Conservation (phyloP, 345 rosid species). For the Camelina laxa region DNA sequence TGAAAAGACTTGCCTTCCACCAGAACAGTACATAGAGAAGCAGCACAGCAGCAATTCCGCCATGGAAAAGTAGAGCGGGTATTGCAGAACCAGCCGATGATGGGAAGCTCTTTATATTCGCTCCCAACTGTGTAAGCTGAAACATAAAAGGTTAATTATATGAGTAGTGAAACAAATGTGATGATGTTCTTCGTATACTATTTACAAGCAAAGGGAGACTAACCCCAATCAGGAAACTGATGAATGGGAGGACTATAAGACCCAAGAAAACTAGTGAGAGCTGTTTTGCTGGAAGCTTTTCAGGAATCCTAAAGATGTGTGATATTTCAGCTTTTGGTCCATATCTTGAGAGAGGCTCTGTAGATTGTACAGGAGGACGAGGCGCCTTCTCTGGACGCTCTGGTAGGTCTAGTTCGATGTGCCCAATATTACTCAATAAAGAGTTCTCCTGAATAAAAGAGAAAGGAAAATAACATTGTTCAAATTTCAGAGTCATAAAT, state of each 20-base stretch:
- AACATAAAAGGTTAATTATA: conserved; percentile 12
- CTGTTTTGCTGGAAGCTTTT: conserved; percentile 80
- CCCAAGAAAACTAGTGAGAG: conserved; percentile 89
- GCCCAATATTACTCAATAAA: conserved; percentile 66
- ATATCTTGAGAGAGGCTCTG: conserved; percentile 71
- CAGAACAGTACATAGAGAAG: conserved; percentile 88
- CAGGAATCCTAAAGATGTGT: conserved; percentile 88
- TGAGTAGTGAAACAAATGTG: neutral
- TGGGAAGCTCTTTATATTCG: conserved; percentile 90
- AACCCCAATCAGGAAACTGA: conserved; percentile 90
- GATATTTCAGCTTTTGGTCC: conserved; percentile 88
- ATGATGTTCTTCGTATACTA: neutral
- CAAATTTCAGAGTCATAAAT: neutral
- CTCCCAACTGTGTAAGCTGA: conserved; percentile 75
- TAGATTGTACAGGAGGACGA: conserved; percentile 66
- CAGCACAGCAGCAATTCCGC: conserved; percentile 85
- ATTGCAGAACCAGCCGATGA: conserved; percentile 64
- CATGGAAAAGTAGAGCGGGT: conserved; percentile 78
- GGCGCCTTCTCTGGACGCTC: conserved; percentile 92
- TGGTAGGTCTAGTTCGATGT: conserved; percentile 84
- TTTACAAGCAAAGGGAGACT: conserved; percentile 44
- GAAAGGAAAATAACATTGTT: conserved; percentile 15
- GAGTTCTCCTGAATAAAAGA: conserved; percentile 79
- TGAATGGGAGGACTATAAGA: conserved; percentile 67
- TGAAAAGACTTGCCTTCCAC: conserved; percentile 66